phyloP scores from a whole-genome alignment of 352 stramenopile species.

The Phytophthora capsici region DNA sequence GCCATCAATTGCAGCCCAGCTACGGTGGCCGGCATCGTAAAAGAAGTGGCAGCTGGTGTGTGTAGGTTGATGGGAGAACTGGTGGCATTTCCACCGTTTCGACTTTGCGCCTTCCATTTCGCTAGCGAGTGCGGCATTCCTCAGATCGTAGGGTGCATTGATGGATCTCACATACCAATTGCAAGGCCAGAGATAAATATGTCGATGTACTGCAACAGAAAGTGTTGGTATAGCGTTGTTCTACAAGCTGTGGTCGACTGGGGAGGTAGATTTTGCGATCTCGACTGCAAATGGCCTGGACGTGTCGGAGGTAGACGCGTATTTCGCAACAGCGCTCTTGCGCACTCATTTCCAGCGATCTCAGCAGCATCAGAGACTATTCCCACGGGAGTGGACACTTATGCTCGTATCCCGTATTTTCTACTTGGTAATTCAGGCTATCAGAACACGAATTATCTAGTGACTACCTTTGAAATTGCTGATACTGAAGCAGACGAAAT shows the following conservation, averaged over 20 bases:
- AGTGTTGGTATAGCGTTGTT: conserved; percentile 7
- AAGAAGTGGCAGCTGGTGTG: no score
- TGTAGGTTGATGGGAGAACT: no score
- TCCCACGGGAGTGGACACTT: neutral
- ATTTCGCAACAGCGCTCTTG: conserved; percentile 1
- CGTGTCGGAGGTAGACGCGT: neutral
- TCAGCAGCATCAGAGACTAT: neutral
- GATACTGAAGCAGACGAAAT: no score
- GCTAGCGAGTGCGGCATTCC: neutral
- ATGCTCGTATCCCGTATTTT: neutral
- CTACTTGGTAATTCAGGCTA: conserved; percentile 4
- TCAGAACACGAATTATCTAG: conserved; percentile 2
- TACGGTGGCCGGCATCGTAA: no score
- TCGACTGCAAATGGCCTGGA: conserved; percentile 7
- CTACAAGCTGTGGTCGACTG: conserved; percentile 2
- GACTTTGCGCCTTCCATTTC: no score
- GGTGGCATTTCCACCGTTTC: no score
- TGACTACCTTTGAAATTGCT: conserved; percentile 2
- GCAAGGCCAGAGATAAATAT: neutral
- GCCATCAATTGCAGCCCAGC: no score
- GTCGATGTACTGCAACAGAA: conserved; percentile 7
- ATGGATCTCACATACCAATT: conserved; percentile 1
- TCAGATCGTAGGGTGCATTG: neutral
- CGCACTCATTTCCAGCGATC: neutral
- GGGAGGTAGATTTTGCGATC: neutral